phyloP scores from a whole-genome alignment of 257 asterid species.

The Scutellaria minor region DNA sequence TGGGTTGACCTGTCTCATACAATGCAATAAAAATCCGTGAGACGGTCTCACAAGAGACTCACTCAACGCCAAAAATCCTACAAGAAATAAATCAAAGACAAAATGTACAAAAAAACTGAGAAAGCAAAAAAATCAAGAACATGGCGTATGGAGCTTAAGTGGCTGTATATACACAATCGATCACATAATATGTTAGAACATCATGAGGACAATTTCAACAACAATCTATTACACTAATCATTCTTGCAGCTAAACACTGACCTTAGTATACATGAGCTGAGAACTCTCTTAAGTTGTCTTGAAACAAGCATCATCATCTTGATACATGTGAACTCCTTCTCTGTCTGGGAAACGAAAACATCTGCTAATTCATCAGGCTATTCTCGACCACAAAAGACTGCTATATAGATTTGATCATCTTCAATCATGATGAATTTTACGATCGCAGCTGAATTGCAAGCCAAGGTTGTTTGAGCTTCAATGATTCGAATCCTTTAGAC shows the following conservation, averaged over 20 bases:
- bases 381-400: constrained; percentile 5
- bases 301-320: neutral
- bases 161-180: constrained; percentile 36
- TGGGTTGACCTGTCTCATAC: too few species aligned
- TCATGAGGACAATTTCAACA: constrained; percentile 20
- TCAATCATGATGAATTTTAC: neutral
- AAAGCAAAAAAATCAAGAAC: neutral
- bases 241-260: constrained; percentile 32
- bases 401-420: constrained; percentile 18
- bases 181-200: constrained; percentile 32
- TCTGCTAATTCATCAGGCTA: neutral
- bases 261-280: constrained; percentile 35
- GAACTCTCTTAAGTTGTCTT: constrained; percentile 5
- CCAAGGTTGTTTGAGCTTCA: constrained; percentile 2
- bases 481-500: constrained; percentile 6
- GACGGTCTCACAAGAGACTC: too few species aligned
- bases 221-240: constrained; percentile 24
- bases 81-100: neutral
- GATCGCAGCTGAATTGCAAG: neutral
- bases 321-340: constrained; percentile 2
- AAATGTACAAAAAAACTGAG: neutral
- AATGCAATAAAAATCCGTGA: too few species aligned
- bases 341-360: neutral
- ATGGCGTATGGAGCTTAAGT: neutral
- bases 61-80: too few species aligned